Base-by-base conservation (phyloP, 1,284 basidiomycete species). In the Melampsora americana region DNA sequence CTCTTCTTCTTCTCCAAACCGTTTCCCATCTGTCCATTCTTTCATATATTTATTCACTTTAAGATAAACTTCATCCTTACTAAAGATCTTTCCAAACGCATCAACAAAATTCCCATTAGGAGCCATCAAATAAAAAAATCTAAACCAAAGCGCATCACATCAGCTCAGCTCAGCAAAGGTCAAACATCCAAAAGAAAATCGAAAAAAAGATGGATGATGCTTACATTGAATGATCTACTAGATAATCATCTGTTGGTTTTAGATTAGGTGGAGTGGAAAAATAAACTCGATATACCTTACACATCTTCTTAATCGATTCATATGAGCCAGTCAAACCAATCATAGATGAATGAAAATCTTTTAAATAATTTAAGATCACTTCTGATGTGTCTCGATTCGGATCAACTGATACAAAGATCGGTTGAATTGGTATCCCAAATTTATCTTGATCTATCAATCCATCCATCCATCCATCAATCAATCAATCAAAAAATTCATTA, bases 71-170 rank as follows among this genome's bases (percentile, higher is more conserved):
- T 93, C 91, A 48, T 90, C 87, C 5, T 88, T 86, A 0, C 87
- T 87, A 70, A 87, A 89, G 70, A 87, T 87, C 85, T 96, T 93
- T 14, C 95, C 96, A 82, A 98, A 98, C 2, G 96, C 95, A 80
- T 99, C 95, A 1, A 98, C 93, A 80, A 98, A 99, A 81, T 91
- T 87, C 23, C 95, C 95, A 9, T 89, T 84, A 0, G 96, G 95
- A 82, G 98, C 94, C 94, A 99, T 97, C 46, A 99, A 87, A 84
- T 99, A 99, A 82, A 99, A 93, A 83, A 95, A 98, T 82, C 97
- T 97, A 69, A 90, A 84, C 79, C 78, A n/a, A n/a, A n/a, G n/a
- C n/a, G n/a, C n/a, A n/a, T n/a, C n/a, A n/a, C n/a, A 79, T 61
- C 81, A 80, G 39, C 61, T 66, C 68, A 74, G 75, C 60, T 62